Evolutionary conservation across 2,329 filamentous ascomycete genomes (phyloP), one percentile per base, ranked within the genome.

Genomic region (Venturia aucupariae): DNA sequence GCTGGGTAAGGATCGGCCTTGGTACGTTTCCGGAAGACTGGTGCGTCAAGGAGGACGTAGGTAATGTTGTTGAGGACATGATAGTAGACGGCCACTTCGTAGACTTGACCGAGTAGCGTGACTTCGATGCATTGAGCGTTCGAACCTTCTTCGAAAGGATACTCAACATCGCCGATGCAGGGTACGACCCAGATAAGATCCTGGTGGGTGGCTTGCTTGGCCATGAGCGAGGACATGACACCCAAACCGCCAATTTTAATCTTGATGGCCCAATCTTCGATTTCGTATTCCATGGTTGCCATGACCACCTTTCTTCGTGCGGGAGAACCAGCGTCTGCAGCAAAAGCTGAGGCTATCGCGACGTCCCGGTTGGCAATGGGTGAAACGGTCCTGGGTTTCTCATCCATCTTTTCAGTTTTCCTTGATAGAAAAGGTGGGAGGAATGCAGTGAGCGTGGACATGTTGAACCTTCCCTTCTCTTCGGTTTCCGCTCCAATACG

Each of bases 231-330:
- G 39, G 86, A 85, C 86, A 89, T 89, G 67, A 88, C 86, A 72
- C 86, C 86, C 4, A 89, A 77, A 66, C 86, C 86, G 66, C 86
- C 86, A 59, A 89, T 89, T 74, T 89, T 89, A 74, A 89, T 85
- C 73, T 87, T 88, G 74, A 89, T 86, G 4, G 75, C 79, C 84
- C 86, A 88, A 70, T 89, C 86, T 65, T 86, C 84, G 66, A 89
- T 88, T 66, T 88, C 85, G 73, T 89, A 89, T 72, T 89, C 86
- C 84, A 89, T 88, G 6, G 86, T 88, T 17, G 85, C 86, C 63
- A 89, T 86, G 27, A 89, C 87, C 82, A 57, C 51, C 19, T 57
- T 57, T 57, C 51, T 57, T 35, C 51, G 27, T 19, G 30, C 51
- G 3, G 51, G 51, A 3, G 51, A 57, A 2, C 51, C 51, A 10